Conservation (phyloP, 2,329 filamentous ascomycete species). For the Aureobasidium subglaciale region DNA sequence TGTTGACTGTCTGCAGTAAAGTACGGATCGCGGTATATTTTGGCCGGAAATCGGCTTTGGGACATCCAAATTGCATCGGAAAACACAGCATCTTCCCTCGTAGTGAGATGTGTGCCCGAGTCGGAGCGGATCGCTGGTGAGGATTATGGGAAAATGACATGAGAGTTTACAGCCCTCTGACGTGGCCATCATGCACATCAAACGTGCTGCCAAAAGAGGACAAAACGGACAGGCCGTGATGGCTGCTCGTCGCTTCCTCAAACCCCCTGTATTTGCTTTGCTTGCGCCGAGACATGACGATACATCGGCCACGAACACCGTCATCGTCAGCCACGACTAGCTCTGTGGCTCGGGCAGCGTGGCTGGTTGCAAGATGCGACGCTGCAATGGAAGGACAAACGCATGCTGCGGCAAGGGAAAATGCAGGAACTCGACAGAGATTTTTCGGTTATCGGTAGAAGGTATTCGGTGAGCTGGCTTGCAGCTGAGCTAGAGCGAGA, state of each 20-base stretch:
- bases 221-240: background rate
- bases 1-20: no score
- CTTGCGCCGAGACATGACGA: background rate
- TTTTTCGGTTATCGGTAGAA: background rate
- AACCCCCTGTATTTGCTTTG: constrained; percentile 8
- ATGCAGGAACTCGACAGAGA: constrained; percentile 4
- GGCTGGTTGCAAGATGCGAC: background rate
- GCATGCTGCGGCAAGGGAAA: background rate
- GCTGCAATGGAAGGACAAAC: background rate
- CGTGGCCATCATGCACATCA: constrained; percentile 1
- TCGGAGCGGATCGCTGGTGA: background rate
- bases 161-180: background rate
- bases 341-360: background rate
- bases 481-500: background rate
- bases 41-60: no score
- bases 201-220: background rate
- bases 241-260: background rate
- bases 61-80: no score
- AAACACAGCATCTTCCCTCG: background rate
- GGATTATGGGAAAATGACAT: background rate
- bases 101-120: background rate
- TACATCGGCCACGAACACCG: background rate
- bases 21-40: no score
- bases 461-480: background rate
- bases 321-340: background rate